Evolutionary conservation across 176 grass and related monocot species (phyloP).

Genomic region (Carex littledalei): DNA sequence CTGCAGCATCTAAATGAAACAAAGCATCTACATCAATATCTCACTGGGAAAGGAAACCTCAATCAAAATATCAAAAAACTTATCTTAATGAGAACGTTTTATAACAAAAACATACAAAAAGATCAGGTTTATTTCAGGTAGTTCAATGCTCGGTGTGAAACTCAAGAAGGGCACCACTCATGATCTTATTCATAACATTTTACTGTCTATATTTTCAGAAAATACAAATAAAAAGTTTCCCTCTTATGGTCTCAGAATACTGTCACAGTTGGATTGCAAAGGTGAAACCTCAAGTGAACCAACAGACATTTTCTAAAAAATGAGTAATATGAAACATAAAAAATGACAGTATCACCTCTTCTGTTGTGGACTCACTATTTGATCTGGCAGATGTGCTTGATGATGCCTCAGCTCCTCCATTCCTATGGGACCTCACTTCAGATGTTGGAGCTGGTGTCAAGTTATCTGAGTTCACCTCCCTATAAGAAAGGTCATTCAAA

Average conservation of each 20-base stretch:
- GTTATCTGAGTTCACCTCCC: constrained; percentile 2
- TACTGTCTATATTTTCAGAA: neutral
- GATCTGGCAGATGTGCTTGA: neutral
- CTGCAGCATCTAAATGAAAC: constrained; percentile 34
- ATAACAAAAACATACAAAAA: neutral
- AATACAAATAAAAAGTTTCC: neutral
- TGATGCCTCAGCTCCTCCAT: neutral
- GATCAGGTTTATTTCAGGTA: neutral
- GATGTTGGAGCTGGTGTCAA: neutral
- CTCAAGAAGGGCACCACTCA: neutral
- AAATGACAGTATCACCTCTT: neutral
- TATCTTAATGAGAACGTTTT: neutral
- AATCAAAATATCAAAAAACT: constrained; percentile 1
- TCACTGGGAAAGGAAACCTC: constrained; percentile 20
- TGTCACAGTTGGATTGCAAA: neutral
- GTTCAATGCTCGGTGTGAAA: neutral
- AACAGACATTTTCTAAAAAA: neutral
- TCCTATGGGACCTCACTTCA: neutral
- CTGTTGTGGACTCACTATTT: neutral
- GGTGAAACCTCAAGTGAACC: neutral
- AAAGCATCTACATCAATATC: constrained; percentile 20
- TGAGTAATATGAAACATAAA: neutral
- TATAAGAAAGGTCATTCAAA: neutral
- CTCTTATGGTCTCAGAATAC: neutral
- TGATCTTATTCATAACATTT: neutral